Conservation (phyloP, 169 alveolate genomes). For the Plasmodium fragile region DNA sequence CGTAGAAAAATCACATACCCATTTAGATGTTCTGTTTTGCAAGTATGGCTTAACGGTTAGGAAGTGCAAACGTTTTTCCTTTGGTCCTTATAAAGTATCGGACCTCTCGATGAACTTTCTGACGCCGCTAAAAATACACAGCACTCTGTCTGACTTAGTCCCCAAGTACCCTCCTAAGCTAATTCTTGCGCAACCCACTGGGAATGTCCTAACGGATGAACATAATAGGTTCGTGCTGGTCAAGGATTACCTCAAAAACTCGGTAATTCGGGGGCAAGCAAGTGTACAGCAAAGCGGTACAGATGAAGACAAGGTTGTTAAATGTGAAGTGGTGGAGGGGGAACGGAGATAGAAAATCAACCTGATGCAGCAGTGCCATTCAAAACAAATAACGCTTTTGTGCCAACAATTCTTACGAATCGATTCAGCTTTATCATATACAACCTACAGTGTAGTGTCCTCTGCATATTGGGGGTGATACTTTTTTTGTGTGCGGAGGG, state of each 20-base stretch:
- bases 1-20: conserved; percentile 62
- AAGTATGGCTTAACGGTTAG: conserved; percentile 49
- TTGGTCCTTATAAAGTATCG: conserved; percentile 64
- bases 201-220: conserved; percentile 12
- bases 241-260: conserved; percentile 17
- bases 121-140: conserved; percentile 53
- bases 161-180: conserved; percentile 20
- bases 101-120: conserved; percentile 26
- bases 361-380: not conserved
- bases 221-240: not conserved
- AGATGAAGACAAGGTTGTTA: not conserved
- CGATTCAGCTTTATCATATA: not conserved
- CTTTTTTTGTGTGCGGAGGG: not conserved
- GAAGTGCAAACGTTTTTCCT: conserved; percentile 71
- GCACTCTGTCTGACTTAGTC: conserved; percentile 10
- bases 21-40: conserved; percentile 22
- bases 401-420: not conserved
- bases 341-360: not conserved
- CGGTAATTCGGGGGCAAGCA: not conserved
- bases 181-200: conserved; percentile 18
- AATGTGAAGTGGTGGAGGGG: not conserved
- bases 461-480: not conserved
- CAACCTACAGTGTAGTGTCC: not conserved
- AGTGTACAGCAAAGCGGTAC: not conserved
- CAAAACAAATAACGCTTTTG: not conserved